These are phyloP conservation scores for Yamadazyma pseudoaaseri DNA, from an alignment of 1,139 yeast genomes.

Conservation along the genomic window DNA sequence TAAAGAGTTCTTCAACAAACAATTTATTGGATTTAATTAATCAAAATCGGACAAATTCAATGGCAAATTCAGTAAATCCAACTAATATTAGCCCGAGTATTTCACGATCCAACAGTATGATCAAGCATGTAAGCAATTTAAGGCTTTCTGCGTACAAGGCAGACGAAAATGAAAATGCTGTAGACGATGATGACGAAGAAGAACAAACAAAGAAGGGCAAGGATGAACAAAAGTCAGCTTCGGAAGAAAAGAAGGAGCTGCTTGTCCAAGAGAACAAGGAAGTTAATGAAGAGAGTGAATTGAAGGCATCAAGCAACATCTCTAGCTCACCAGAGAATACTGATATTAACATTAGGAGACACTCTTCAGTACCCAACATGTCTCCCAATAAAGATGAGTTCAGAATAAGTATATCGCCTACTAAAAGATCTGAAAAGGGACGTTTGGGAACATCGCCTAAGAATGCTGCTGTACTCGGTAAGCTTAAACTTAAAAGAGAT, in stretches of 20 bases:
- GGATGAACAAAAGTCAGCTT: conserved; percentile 7
- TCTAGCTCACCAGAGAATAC: not conserved
- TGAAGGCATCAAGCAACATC: not conserved
- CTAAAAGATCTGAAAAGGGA: conserved; percentile 3
- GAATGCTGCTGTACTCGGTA: conserved; percentile 8
- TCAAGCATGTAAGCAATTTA: conserved; percentile 11
- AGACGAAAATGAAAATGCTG: conserved; percentile 17
- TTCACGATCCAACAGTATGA: conserved; percentile 16
- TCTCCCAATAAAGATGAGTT: conserved; percentile 3
- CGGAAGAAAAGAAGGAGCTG: conserved; percentile 4
- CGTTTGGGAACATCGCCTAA: conserved; percentile 11
- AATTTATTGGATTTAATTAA: conserved; percentile 26
- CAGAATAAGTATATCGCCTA: conserved; percentile 5
- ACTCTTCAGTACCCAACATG: conserved; percentile 12
- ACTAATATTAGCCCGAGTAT: conserved; percentile 17
- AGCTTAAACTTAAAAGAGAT: conserved; percentile 10
- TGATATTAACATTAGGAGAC: conserved; percentile 4
- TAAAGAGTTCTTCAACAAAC: conserved; percentile 16
- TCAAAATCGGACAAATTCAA: conserved; percentile 22
- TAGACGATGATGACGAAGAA: conserved; percentile 17
- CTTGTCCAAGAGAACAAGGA: not conserved
- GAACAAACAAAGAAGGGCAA: conserved; percentile 9
- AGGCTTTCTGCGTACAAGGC: conserved; percentile 7
- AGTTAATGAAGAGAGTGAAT: not conserved
- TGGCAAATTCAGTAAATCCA: conserved; percentile 19